Evolutionary conservation across 2,329 filamentous ascomycete species (phyloP).

Genomic region (Penicillium occitanis): DNA sequence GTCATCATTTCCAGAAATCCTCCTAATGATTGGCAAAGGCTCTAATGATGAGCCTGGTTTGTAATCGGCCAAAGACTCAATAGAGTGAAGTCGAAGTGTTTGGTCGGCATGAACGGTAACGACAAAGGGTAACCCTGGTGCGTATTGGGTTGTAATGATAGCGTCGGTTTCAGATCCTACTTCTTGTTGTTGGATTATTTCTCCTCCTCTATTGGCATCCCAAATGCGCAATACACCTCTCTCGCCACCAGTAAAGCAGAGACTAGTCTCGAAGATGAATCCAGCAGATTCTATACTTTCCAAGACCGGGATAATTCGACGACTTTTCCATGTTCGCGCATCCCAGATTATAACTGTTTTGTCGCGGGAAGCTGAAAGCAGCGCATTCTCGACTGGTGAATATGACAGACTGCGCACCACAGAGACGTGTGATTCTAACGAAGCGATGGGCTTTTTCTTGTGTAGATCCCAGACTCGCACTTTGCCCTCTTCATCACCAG

Average conservation of each 20-base stretch:
- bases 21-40: conserved; percentile 64
- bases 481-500: conserved; percentile 91
- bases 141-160: conserved; percentile 71
- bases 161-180: conserved; percentile 60
- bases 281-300: conserved; percentile 83
- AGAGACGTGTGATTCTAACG: conserved; percentile 88
- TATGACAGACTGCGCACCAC: conserved; percentile 88
- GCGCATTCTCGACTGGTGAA: conserved; percentile 67
- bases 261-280: conserved; percentile 68
- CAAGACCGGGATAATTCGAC: conserved; percentile 76
- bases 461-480: conserved; percentile 88
- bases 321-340: conserved; percentile 76
- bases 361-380: conserved; percentile 85
- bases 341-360: conserved; percentile 96
- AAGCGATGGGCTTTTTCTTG: conserved; percentile 73
- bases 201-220: conserved; percentile 72
- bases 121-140: conserved; percentile 65
- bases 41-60: conserved; percentile 50
- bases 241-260: conserved; percentile 82
- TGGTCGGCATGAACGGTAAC: conserved; percentile 87
- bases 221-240: conserved; percentile 81
- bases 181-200: conserved; percentile 74
- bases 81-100: conserved; percentile 73
- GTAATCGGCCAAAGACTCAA: conserved; percentile 37
- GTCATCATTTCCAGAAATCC: conserved; percentile 94